phyloP scores from a whole-genome alignment of 1,139 yeast genomes.

The Suhomyces guaymorum region DNA sequence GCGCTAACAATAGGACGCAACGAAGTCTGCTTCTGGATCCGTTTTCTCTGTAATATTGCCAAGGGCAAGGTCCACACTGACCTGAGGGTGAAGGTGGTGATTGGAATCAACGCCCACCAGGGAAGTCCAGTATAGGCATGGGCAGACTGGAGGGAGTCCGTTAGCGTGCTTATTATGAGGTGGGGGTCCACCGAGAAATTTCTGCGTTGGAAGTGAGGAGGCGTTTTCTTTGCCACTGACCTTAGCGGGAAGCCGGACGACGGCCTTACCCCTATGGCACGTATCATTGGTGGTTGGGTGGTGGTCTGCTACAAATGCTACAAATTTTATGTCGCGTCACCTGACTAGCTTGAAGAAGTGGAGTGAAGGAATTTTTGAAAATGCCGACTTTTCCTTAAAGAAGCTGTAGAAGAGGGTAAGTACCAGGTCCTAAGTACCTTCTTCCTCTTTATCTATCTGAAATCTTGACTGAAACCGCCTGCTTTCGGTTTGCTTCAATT shows the following conservation, averaged over 20 bases:
- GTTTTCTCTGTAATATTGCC: constrained; percentile 67
- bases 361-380: no score
- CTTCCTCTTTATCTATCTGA: no score
- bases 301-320: background rate
- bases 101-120: constrained; percentile 83
- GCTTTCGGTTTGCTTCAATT: no score
- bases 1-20: constrained; percentile 71
- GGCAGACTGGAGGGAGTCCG: constrained; percentile 46
- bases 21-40: constrained; percentile 70
- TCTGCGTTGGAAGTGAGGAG: no score
- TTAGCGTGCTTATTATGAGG: constrained; percentile 32
- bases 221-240: no score
- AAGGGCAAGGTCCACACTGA: constrained; percentile 72
- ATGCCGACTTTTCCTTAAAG: no score
- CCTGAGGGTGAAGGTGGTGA: constrained; percentile 67
- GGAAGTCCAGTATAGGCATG: constrained; percentile 66
- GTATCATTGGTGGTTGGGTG: background rate
- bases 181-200: constrained; percentile 20
- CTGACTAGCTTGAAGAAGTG: no score
- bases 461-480: no score
- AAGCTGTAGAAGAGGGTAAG: no score
- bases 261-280: background rate
- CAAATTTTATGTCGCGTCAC: background rate
- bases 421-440: no score
- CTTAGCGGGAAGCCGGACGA: background rate